Evolutionary conservation across 2,329 filamentous ascomycete species (phyloP).

Genomic region (Epichloe glyceriae): DNA sequence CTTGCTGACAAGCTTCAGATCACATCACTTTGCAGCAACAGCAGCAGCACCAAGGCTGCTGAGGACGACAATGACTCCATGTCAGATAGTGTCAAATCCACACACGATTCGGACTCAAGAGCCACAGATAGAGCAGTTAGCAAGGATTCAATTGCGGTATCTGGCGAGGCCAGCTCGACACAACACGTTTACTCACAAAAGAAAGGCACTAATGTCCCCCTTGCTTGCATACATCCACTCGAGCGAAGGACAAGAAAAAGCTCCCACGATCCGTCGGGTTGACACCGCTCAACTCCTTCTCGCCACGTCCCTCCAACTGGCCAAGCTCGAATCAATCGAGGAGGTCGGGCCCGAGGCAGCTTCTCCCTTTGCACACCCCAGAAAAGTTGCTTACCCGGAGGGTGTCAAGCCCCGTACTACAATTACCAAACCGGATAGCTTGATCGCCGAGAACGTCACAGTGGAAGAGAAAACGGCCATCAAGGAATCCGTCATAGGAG

Average conservation of each 20-base stretch:
- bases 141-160: background rate
- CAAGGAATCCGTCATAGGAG: constrained; percentile 81
- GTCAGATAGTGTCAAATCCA: constrained; percentile 16
- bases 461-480: constrained; percentile 84
- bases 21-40: constrained; percentile 40
- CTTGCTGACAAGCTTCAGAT: constrained; percentile 67
- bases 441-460: constrained; percentile 79
- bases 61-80: constrained; percentile 25
- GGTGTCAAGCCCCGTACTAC: constrained; percentile 70
- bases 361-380: constrained; percentile 64
- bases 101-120: constrained; percentile 12
- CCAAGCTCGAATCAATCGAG: constrained; percentile 64
- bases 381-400: constrained; percentile 73
- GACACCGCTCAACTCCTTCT: constrained; percentile 78
- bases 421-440: constrained; percentile 67
- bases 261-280: constrained; percentile 69
- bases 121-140: constrained; percentile 5
- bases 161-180: background rate
- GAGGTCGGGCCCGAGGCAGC: constrained; percentile 43
- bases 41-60: constrained; percentile 20
- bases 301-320: constrained; percentile 69
- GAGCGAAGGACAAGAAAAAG: constrained; percentile 26
- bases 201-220: constrained; percentile 37
- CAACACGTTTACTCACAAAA: background rate
- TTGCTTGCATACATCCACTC: constrained; percentile 76